Evolutionary conservation across 495 filamentous ascomycete species (phyloP).

Genomic region (Penicillium samsonianum): DNA sequence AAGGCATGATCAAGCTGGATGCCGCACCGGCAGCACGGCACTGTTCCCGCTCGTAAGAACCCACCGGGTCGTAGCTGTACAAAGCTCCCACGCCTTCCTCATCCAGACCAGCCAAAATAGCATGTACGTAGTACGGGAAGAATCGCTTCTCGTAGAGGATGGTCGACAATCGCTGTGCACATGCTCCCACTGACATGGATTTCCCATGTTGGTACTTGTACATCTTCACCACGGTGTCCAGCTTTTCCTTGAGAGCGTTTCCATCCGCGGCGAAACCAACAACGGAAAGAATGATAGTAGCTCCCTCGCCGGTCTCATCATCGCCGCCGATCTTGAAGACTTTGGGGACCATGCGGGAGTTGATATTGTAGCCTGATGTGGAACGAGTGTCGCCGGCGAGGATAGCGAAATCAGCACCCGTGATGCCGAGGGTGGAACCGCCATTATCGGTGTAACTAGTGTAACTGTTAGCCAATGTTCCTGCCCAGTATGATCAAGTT

Average conservation of each 20-base stretch:
- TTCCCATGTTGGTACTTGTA: conserved; percentile 95
- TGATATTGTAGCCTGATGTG: conserved; percentile 97
- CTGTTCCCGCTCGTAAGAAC: conserved; percentile 93
- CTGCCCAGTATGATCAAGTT: neutral
- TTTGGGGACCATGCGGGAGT: conserved; percentile 89
- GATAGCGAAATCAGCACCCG: conserved; percentile 89
- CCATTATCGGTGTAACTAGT: conserved; percentile 96
- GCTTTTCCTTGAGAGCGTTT: conserved; percentile 81
- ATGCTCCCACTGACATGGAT: conserved; percentile 87
- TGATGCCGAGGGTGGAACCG: conserved; percentile 92
- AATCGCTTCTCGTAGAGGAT: conserved; percentile 96
- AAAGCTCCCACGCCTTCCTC: conserved; percentile 93
- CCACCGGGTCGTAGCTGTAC: conserved; percentile 97
- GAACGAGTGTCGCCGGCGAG: conserved; percentile 95
- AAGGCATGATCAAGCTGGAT: conserved; percentile 95
- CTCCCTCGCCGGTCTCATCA: conserved; percentile 76
- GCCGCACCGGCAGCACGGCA: conserved; percentile 96
- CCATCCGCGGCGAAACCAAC: conserved; percentile 96
- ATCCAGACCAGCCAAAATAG: conserved; percentile 90
- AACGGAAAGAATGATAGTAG: conserved; percentile 84
- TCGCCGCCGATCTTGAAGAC: conserved; percentile 95
- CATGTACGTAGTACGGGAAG: conserved; percentile 96
- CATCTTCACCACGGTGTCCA: conserved; percentile 93
- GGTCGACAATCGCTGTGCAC: conserved; percentile 87
- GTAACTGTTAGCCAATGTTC: conserved; percentile 15